phyloP scores from a whole-genome alignment of 163 green algal genomes.

The Volvox carteri region DNA sequence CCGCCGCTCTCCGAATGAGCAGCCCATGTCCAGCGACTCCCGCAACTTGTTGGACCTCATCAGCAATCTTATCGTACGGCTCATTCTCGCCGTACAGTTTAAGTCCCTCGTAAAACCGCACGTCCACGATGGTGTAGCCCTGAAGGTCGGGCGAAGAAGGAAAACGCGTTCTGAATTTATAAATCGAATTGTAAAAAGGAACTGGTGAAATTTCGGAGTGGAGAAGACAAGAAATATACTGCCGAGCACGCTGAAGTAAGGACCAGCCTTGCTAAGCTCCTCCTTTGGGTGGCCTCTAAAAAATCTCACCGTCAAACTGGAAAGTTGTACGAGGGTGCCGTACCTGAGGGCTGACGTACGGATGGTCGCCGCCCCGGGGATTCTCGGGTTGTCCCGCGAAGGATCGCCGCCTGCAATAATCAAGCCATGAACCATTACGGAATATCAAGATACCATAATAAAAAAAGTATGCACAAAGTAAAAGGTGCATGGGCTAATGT shows the following conservation, averaged over 20 bases:
- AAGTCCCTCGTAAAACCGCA: slow-evolving; percentile 79
- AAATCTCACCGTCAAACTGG: too few relatives aligned
- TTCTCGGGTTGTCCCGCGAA: not conserved
- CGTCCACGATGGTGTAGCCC: slow-evolving; percentile 81
- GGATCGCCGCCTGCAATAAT: slow-evolving; percentile 24
- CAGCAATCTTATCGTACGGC: slow-evolving; percentile 48
- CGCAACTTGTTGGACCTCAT: slow-evolving; percentile 55
- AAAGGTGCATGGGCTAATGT: too few relatives aligned
- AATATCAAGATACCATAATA: too few relatives aligned
- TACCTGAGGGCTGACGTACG: slow-evolving; percentile 25
- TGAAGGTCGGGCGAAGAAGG: slow-evolving; percentile 45
- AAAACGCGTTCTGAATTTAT: too few relatives aligned
- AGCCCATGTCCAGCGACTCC: slow-evolving; percentile 64
- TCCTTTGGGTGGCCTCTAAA: too few relatives aligned
- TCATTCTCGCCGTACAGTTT: slow-evolving; percentile 80
- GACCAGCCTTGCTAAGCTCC: too few relatives aligned
- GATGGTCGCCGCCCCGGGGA: slow-evolving; percentile 20
- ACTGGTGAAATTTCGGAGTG: too few relatives aligned
- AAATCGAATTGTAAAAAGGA: too few relatives aligned
- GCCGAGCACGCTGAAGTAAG: too few relatives aligned
- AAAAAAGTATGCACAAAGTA: too few relatives aligned
- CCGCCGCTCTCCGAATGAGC: slow-evolving; percentile 44
- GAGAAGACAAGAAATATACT: too few relatives aligned
- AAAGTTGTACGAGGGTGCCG: not conserved
- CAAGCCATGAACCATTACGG: too few relatives aligned